These are phyloP conservation scores for Saprolegnia parasitica DNA, from an alignment of 352 stramenopile genomes.

Conservation along the genomic window DNA sequence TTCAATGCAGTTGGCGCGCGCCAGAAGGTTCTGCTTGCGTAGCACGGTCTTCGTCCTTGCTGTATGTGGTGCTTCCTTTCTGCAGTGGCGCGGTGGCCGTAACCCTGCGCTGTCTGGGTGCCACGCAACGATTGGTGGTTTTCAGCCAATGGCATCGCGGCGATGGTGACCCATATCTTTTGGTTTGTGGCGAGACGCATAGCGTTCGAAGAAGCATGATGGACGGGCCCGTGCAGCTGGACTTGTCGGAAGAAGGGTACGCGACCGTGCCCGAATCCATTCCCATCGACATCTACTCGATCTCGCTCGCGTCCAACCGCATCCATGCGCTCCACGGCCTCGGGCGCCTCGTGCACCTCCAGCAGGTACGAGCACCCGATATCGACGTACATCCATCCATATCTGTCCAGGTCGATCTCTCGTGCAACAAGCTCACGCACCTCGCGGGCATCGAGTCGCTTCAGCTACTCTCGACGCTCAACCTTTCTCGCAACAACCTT, in stretches of 20 bases:
- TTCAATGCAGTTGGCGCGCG: too few relatives aligned
- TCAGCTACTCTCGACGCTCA: constrained; percentile 40
- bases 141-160: background rate
- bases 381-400: background rate
- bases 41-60: too few relatives aligned
- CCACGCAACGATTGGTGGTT: background rate
- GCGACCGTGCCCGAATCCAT: constrained; percentile 8
- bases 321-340: constrained; percentile 13
- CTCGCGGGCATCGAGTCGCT: constrained; percentile 53
- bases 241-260: constrained; percentile 14
- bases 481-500: constrained; percentile 51
- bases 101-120: too few relatives aligned
- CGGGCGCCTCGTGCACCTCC: constrained; percentile 11
- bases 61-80: too few relatives aligned
- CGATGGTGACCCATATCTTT: background rate
- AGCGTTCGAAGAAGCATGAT: background rate
- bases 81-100: too few relatives aligned
- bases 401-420: constrained; percentile 52
- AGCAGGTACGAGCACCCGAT: background rate
- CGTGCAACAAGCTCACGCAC: constrained; percentile 47
- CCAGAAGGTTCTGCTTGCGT: too few relatives aligned
- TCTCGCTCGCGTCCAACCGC: constrained; percentile 19
- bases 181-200: background rate
- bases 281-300: background rate
- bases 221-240: constrained; percentile 7